Base-by-base conservation (phyloP, 1,139 yeast genomes). In the Kodamaea arcana region DNA sequence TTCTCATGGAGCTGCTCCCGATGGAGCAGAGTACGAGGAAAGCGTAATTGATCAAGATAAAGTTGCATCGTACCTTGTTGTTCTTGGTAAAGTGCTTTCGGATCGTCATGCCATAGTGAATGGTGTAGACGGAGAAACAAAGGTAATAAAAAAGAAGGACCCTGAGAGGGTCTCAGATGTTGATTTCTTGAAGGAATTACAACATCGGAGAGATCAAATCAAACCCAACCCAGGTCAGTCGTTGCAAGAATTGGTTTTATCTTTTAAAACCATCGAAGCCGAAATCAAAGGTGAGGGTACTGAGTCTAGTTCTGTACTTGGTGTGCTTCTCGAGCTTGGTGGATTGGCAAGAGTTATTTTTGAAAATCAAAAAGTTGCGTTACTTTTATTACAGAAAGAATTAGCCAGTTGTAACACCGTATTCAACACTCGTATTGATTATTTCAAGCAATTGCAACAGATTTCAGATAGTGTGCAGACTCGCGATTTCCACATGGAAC, bases 371-470 rank as follows among this genome's bases (percentile, higher is more conserved):
- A 71, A 63, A 39, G 51, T 61, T 5, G 57, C 69, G 4, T 56
- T 65, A 30, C 53, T 60, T 0, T 50, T 58, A 3, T 41, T 76
- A 14, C 74, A 72, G 39, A 67, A 60, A 37, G 80, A 74, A 37
- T 60, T 77, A 14, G 67, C 72, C 20, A 62, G 61, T 28, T 69
- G 85, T 41, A 80, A 86, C 44, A 72, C 73, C 20, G 72, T 84
- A 1, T 90, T 81, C 58, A 92, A 92, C 56, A 66, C 81, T 5
- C 77, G 94, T 40, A 72, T 90, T 31, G 86, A 75, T 30, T 92
- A 88, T 54, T 92, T 80, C 60, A 79, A 80, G 46, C 92, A 86
- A 44, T 69, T 92, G 30, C 98, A 92, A 56, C 82, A 72, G 36
- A 73, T 90, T 23, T 87, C 96, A 0, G 97, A 92, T 56, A 80